Conservation (phyloP, 805 yeast genomes). For the Candida mattraensis region DNA sequence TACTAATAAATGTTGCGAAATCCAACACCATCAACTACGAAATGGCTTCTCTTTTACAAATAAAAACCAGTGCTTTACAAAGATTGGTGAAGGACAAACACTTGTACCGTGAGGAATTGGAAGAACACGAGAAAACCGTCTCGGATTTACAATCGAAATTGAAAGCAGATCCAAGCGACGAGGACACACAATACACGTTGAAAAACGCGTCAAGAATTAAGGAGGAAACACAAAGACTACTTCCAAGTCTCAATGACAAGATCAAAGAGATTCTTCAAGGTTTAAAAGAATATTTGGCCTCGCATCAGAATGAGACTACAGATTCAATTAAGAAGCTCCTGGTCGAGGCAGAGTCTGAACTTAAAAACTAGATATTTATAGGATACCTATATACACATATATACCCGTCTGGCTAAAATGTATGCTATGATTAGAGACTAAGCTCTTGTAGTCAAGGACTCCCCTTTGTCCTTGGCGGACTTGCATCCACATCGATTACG, state of each 20-base stretch:
- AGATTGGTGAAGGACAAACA: conserved; percentile 69
- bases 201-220: conserved; percentile 28
- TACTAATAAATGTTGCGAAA: too few relatives aligned
- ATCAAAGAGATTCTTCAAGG: conserved; percentile 21
- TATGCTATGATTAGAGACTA: too few relatives aligned
- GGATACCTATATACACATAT: too few relatives aligned
- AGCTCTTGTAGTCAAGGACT: too few relatives aligned
- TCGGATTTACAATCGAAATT: conserved; percentile 11
- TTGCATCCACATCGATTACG: too few relatives aligned
- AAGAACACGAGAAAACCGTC: conserved; percentile 24
- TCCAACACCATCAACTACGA: conserved; percentile 2
- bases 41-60: conserved; percentile 69
- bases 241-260: conserved; percentile 28
- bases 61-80: conserved; percentile 67
- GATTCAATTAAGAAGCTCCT: conserved; percentile 24
- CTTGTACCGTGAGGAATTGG: conserved; percentile 59
- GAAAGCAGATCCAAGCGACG: conserved; percentile 19
- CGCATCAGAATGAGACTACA: conserved; percentile 21
- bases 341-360: conserved; percentile 23
- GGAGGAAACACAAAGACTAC: conserved; percentile 30
- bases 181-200: conserved; percentile 27
- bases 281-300: conserved; percentile 23
- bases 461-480: too few relatives aligned
- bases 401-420: too few relatives aligned
- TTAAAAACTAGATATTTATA: too few relatives aligned